phyloP scores from a whole-genome alignment of 2,329 filamentous ascomycete species.

The Davidsoniella neocaledoniae region DNA sequence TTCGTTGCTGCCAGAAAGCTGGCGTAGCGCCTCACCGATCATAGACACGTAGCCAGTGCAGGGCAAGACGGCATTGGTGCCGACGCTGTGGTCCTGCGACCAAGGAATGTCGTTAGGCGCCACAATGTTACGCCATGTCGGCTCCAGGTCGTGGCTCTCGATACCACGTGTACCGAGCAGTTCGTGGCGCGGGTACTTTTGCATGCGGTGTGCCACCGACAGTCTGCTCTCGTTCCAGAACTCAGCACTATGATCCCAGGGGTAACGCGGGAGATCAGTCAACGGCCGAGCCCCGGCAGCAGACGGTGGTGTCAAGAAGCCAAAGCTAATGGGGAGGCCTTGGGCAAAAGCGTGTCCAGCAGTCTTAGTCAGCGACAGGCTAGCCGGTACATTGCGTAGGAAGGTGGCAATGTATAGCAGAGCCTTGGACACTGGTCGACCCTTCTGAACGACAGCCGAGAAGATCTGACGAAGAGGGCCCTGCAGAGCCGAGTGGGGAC shows the following conservation, averaged over 20 bases:
- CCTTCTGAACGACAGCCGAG: background rate
- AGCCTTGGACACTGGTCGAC: background rate
- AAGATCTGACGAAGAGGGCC: constrained; percentile 15
- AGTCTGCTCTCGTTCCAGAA: constrained; percentile 22
- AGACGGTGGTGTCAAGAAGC: constrained; percentile 18
- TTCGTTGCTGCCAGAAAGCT: background rate
- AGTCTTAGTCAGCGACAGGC: constrained; percentile 6
- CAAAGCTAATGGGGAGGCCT: constrained; percentile 17
- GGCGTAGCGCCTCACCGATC: constrained; percentile 15
- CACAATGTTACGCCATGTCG: constrained; percentile 17
- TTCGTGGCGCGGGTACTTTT: constrained; percentile 21
- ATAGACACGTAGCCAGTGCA: constrained; percentile 23
- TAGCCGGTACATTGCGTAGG: constrained; percentile 11
- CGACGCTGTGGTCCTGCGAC: constrained; percentile 23
- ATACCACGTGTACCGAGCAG: constrained; percentile 21
- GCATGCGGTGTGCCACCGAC: constrained; percentile 17
- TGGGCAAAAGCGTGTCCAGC: constrained; percentile 19
- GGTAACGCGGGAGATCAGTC: constrained; percentile 22
- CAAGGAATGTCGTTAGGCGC: constrained; percentile 19
- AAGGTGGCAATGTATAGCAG: constrained; percentile 13
- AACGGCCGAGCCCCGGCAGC: constrained; percentile 11
- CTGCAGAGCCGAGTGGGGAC: constrained; percentile 16
- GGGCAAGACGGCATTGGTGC: constrained; percentile 22
- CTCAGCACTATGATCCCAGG: constrained; percentile 22
- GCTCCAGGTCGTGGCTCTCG: constrained; percentile 15